phyloP scores from a whole-genome alignment of 805 yeast genomes.

The Maudiozyma serrabonitensis region DNA sequence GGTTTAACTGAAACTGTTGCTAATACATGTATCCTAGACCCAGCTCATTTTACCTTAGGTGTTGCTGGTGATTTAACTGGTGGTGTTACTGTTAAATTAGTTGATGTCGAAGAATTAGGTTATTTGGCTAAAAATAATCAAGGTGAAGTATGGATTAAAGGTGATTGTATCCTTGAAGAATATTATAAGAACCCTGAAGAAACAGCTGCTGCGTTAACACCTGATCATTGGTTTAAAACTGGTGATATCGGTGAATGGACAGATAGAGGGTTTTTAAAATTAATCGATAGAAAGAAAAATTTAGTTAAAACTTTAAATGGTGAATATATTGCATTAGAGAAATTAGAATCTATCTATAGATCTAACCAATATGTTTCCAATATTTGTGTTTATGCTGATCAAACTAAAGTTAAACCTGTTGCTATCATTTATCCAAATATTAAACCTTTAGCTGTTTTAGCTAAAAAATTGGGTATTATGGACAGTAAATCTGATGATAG shows the following conservation, averaged over 20 bases:
- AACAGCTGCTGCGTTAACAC: slow-evolving; percentile 62
- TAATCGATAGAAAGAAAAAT: slow-evolving; percentile 93
- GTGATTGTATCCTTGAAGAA: slow-evolving; percentile 61
- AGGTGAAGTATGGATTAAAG: slow-evolving; percentile 83
- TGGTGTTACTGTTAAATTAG: slow-evolving; percentile 75
- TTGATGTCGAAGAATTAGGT: slow-evolving; percentile 87
- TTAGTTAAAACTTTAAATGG: slow-evolving; percentile 93
- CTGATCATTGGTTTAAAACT: slow-evolving; percentile 90
- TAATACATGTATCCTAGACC: slow-evolving; percentile 62
- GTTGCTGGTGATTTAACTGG: slow-evolving; percentile 79
- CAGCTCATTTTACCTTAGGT: slow-evolving; percentile 56
- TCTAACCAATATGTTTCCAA: slow-evolving; percentile 68
- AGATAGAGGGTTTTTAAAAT: slow-evolving; percentile 60
- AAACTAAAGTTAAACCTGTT: slow-evolving; percentile 77
- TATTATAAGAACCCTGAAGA: slow-evolving; percentile 80
- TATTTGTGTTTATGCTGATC: slow-evolving; percentile 90
- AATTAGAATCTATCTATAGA: slow-evolving; percentile 84
- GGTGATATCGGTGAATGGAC: slow-evolving; percentile 98
- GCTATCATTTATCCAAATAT: slow-evolving; percentile 84
- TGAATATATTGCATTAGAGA: slow-evolving; percentile 95
- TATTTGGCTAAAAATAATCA: slow-evolving; percentile 83
- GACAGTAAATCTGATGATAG: slow-evolving; percentile 29
- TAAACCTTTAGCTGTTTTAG: slow-evolving; percentile 49
- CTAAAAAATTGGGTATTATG: slow-evolving; percentile 44
- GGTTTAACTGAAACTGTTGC: slow-evolving; percentile 97